Evolutionary conservation across 2,329 filamentous ascomycete species (phyloP), one percentile per base, ranked within the genome.

Genomic region (Polychaeton citri): DNA sequence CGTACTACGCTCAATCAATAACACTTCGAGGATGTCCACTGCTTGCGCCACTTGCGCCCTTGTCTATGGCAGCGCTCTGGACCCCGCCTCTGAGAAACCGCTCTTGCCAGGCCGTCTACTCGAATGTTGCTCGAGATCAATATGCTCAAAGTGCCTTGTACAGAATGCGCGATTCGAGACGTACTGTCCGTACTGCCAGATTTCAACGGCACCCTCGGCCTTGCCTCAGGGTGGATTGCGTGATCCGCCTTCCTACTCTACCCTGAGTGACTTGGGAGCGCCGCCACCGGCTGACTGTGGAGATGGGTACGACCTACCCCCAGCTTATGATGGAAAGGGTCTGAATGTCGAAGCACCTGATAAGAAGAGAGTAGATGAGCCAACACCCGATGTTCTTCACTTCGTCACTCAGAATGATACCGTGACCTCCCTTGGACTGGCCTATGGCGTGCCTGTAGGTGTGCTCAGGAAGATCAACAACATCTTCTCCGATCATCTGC

Each of bases 181-280:
- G 24, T 76, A 76, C 45, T 76, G 72, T 52, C 82, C 82, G 0
- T 88, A 81, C 57, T 90, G 83, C 54, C 83, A 88, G 58, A 71
- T 84, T 46, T 76, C 77, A 4, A 69, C 64, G 31, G 62, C 59
- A 4, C 73, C 76, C 2, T 73, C 72, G 6, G 57, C 76, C 3
- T 65, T 76, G 33, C 71, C 75, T 2, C 75, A 76, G 58, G 75
- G 78, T 8, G 24, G 24, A 12, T 65, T 84, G 17, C 71, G 68
- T 50, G 72, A 79, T 40, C 79, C 79, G n/a, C 79, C 79, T 1
- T 65, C 72, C 8, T 85, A 85, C 49, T 63, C 49, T n/a, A 40
- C 48, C 3, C 38, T 47, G 6, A 40, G 46, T 19, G 40, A 49
- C 19, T 36, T 38, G 15, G 34, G 33, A 3, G 30, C 9, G 26